Evolutionary conservation across 192 early-diverging fungal genomes (phyloP), one percentile per base, ranked within the genome.

Genomic region (Entomortierella chlamydospora): DNA sequence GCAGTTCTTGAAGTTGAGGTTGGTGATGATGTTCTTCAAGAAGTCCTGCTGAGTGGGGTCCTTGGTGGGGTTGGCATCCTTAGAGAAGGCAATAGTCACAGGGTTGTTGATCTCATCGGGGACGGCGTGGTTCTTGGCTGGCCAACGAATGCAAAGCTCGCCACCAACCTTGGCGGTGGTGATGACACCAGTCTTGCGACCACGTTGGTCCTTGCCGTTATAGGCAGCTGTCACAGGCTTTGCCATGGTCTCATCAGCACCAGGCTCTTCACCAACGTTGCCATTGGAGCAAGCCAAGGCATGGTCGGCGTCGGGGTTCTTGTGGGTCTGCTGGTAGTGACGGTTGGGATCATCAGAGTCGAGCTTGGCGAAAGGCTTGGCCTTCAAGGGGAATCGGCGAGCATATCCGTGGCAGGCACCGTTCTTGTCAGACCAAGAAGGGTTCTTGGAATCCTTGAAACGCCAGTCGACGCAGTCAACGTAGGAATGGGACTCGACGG

Each of bases 41-140:
- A 70, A 79, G 4, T 70, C 62, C 13, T 53, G 20, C 57, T 79
- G 76, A 0, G 43, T 79, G 57, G 68, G 68, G 31, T 70, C 68
- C 68, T 70, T 70, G 0, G 43, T 50, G 22, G 56, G 57, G 54
- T 70, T 70, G 42, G 39, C 43, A 7, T 22, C 42, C 4, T 2
- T 31, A n/a, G 68, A 61, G 18, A 79, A 29, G 20, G 49, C 68
- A 63, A 79, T 79, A 51, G 63, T 66, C 29, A 79, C 76, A 17
- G 63, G 62, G 29, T 45, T 55, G 45, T 79, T 61, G 22, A 11
- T 63, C 76, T 79, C 76, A 9, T 61, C 51, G 4, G 33, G 33
- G 31, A 79, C 68, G 53, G 76, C 76, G 41, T 79, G 76, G 68
- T 79, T 79, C 76, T 79, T 79, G 57, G 76, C 76, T 50, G 76